phyloP scores from a whole-genome alignment of 2,329 filamentous ascomycete genomes.

The Aspergillus terreus region DNA sequence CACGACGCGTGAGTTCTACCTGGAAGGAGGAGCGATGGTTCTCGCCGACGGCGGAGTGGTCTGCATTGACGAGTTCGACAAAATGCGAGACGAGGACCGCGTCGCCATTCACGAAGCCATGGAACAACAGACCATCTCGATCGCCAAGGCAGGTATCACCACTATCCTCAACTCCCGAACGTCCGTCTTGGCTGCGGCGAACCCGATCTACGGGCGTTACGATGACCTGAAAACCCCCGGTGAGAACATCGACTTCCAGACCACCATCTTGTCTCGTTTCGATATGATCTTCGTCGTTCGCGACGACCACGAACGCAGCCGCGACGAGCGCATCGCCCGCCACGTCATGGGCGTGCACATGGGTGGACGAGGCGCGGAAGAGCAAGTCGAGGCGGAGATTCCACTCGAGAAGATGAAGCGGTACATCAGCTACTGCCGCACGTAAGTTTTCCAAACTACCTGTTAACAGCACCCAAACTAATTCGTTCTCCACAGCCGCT shows the following conservation, averaged over 20 bases:
- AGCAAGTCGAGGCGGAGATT: slow-evolving; percentile 81
- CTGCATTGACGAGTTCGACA: slow-evolving; percentile 99
- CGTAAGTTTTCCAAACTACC: slow-evolving; percentile 54
- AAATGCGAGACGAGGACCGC: slow-evolving; percentile 97
- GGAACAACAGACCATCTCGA: slow-evolving; percentile 99
- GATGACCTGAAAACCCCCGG: slow-evolving; percentile 97
- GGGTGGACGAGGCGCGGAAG: slow-evolving; percentile 78
- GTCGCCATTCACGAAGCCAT: slow-evolving; percentile 99
- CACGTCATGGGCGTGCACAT: slow-evolving; percentile 98
- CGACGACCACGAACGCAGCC: slow-evolving; percentile 84
- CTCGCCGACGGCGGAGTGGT: slow-evolving; percentile 94
- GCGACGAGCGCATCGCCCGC: slow-evolving; percentile 89
- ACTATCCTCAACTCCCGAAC: slow-evolving; percentile 96
- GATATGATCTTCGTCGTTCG: slow-evolving; percentile 99
- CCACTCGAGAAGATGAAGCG: slow-evolving; percentile 95
- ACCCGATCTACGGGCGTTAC: slow-evolving; percentile 96
- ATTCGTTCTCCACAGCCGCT: slow-evolving; percentile 57
- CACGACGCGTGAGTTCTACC: slow-evolving; percentile 90
- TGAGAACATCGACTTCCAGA: slow-evolving; percentile 99
- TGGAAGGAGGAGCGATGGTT: slow-evolving; percentile 98
- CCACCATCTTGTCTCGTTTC: slow-evolving; percentile 94
- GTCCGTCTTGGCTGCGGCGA: slow-evolving; percentile 90
- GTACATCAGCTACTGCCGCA: slow-evolving; percentile 96
- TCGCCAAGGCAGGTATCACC: slow-evolving; percentile 97
- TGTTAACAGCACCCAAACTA: slow-evolving; percentile 7